Base-by-base conservation (phyloP, 345 rosid genomes). In the Theobroma cacao region DNA sequence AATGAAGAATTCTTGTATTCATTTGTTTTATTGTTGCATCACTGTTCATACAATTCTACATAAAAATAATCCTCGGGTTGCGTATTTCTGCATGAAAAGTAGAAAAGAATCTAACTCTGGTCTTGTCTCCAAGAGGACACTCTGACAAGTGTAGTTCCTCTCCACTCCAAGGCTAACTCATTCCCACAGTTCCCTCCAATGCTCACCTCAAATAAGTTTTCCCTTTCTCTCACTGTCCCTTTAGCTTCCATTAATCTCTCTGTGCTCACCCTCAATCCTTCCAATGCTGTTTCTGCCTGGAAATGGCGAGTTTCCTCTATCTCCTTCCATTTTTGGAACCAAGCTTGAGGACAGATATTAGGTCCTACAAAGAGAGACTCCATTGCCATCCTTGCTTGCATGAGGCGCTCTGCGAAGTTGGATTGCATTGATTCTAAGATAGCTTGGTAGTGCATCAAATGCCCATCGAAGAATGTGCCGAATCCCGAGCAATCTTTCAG, bases 291-390 rank as follows among this genome's bases (percentile, higher is more conserved):
- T 50, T 58, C 79, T 1, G 20, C 72, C 67, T 36, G 68, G 26
- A 70, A n/a, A 20, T 41, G 30, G 34, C 53, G 24, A 20, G 82
- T 74, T 43, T 80, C 79, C 50, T 62, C 75, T 1, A 45, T 59
- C 55, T 87, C 90, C 59, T 59, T 78, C 91, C 91, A 87, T 55
- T 61, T 85, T 47, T 78, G 58, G 9, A 79, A 63, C 88, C 88
- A 87, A 22, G 71, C 82, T 9, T 52, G 73, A n/a, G 82, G 73
- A 12, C 86, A 84, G 24, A 88, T 18, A 62, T 11, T 79, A 7
- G 91, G 90, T 2, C 81, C 76, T 18, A 83, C 82, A 28, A 90
- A 90, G 0, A 90, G 83, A n/a, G 55, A 53, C 72, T 90, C 89
- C 83, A 88, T 77, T 7, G 88, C 86, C 61, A 85, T 68, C 68